Conservation (phyloP, 2,329 filamentous ascomycete species). For the Penicillium janthinellum region DNA sequence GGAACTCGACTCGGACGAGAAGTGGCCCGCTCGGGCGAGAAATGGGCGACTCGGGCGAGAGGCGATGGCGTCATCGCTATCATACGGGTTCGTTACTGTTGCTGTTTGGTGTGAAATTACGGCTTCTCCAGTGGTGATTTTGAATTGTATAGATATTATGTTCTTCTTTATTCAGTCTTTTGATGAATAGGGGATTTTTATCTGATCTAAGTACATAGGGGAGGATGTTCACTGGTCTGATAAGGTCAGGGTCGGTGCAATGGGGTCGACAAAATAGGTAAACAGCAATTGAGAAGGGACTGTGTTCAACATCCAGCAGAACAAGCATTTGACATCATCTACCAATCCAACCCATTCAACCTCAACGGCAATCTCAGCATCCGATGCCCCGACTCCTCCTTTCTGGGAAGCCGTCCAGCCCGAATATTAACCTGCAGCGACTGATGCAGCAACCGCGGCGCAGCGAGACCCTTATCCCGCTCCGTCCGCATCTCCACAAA, state of each 20-base stretch:
- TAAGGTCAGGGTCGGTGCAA: not conserved
- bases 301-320: not conserved
- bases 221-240: not conserved
- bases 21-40: slow-evolving; percentile 17
- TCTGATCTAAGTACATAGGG: too few relatives aligned
- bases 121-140: too few relatives aligned
- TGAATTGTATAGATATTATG: not conserved
- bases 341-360: slow-evolving; percentile 27
- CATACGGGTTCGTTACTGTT: slow-evolving; percentile 11
- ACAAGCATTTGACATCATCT: not conserved
- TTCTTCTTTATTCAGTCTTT: too few relatives aligned
- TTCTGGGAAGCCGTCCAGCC: slow-evolving; percentile 48
- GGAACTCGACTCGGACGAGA: slow-evolving; percentile 17
- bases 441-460: slow-evolving; percentile 54
- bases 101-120: not conserved
- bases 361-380: slow-evolving; percentile 38
- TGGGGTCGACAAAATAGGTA: not conserved
- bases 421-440: slow-evolving; percentile 58
- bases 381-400: slow-evolving; percentile 25
- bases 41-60: slow-evolving; percentile 19
- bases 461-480: slow-evolving; percentile 48
- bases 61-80: slow-evolving; percentile 14
- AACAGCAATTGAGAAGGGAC: not conserved
- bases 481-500: slow-evolving; percentile 50
- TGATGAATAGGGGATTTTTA: too few relatives aligned